Percentiles rank a stretch among this genome's conserved stretches.
Conservation (phyloP, 202 grass and related monocot species). For the Zizania palustris region DNA sequence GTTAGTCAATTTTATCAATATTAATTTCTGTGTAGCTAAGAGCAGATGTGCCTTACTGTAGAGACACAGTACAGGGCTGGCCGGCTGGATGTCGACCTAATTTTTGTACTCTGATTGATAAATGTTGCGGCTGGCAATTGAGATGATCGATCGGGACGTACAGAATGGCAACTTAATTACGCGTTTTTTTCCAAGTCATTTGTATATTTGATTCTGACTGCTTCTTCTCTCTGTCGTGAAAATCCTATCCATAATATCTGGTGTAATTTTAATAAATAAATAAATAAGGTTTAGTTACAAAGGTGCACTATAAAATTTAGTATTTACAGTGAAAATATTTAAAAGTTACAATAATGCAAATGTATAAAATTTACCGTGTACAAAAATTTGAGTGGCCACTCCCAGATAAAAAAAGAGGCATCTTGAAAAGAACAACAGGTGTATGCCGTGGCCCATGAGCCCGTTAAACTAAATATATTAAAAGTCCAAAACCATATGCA, state of each 20-base stretch:
- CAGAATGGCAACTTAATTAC: slow-evolving; percentile 14
- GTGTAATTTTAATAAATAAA: no score
- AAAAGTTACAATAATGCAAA: no score
- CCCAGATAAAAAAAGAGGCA: no score
- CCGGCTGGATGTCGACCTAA: slow-evolving; percentile 9
- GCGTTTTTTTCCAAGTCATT: slow-evolving; percentile 13
- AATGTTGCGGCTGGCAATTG: slow-evolving; percentile 34
- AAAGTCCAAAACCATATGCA: no score
- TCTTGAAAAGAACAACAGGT: no score
- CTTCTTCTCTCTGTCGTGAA: not conserved
- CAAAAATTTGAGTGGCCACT: no score
- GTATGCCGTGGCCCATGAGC: no score
- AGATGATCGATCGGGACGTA: slow-evolving; percentile 21
- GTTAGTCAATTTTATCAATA: slow-evolving; percentile 5
- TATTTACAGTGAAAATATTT: no score
- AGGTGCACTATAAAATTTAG: no score
- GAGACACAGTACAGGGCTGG: not conserved
- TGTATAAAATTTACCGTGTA: no score
- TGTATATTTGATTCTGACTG: not conserved
- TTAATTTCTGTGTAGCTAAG: slow-evolving; percentile 1
- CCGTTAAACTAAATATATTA: no score
- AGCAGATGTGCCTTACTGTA: not conserved
- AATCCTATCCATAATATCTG: not conserved
- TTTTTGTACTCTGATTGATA: slow-evolving; percentile 38
- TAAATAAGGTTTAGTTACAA: no score